A percentile compares a stretch with the other conserved stretches of the same genome.
phyloP scores from a whole-genome alignment of 75 land plant species.

The Picea sitchensis region DNA sequence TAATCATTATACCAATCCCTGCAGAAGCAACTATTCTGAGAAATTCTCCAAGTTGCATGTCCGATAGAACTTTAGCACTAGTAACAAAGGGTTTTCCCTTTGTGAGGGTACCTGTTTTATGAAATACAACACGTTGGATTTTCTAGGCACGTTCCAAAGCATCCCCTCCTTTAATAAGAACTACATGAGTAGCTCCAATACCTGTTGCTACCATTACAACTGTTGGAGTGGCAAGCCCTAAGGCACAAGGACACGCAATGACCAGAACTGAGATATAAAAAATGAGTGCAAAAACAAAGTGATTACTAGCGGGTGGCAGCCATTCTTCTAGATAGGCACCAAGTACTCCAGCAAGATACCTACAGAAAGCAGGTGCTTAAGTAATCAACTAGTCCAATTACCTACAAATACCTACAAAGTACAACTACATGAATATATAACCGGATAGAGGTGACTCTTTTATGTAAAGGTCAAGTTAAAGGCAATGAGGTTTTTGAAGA shows the following conservation, averaged over 20 bases:
- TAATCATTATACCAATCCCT: constrained; percentile 52
- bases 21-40: constrained; percentile 87
- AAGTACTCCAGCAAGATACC: constrained; percentile 74
- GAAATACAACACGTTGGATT: constrained; percentile 87
- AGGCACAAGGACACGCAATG: background rate
- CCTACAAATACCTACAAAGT: too few relatives aligned
- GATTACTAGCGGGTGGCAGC: constrained; percentile 74
- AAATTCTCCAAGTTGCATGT: constrained; percentile 72
- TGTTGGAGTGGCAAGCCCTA: constrained; percentile 96
- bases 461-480: too few relatives aligned
- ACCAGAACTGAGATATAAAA: too few relatives aligned
- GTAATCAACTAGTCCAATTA: background rate
- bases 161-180: constrained; percentile 89
- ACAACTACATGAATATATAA: too few relatives aligned
- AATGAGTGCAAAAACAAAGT: background rate
- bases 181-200: constrained; percentile 15
- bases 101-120: constrained; percentile 95
- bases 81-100: constrained; percentile 86
- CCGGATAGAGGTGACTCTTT: too few relatives aligned
- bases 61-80: constrained; percentile 54
- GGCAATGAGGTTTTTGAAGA: too few relatives aligned
- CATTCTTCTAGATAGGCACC: constrained; percentile 62
- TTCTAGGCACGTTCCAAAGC: constrained; percentile 87
- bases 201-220: constrained; percentile 66
- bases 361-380: constrained; percentile 15